Evolutionary conservation across 768 basidiomycete species (phyloP), one percentile per base, ranked within the genome.

Genomic region (Podaxis sp.): DNA sequence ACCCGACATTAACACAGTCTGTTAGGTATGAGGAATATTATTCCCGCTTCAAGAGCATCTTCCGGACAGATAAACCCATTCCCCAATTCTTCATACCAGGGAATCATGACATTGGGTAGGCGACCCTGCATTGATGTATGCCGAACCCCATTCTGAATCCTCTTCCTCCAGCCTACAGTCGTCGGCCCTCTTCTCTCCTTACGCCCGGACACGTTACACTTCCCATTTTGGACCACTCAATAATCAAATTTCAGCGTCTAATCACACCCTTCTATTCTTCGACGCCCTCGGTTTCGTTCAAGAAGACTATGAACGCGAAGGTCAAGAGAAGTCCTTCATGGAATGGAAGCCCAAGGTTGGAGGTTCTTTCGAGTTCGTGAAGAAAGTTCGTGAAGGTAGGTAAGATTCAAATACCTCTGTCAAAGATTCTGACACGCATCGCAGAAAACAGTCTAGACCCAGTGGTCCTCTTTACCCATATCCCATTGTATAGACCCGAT

Each of bases 71-170:
- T 5, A 66, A 77, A 9, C 65, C 72, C 17, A 76, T 84, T 2
- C 87, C 89, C 0, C 76, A 80, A 63, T 89, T 87, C 73, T 90
- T 86, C 70, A 80, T 96, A 29, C 89, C 94, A 2, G 96, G 96
- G 5, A 98, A 98, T 71, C 94, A 95, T 69, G 96, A 98, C 68
- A 80, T 90, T 37, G 92, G 91, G 86, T 91, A 71, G 62, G 80
- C 56, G 49, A 36, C 25, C 29, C 22, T 24, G 29, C 8, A 36
- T 15, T 51, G 9, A 25, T 38, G 15, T 9, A 50, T 15, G 9
- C 49, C 15, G 11, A 27, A 13, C 3, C 22, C 19, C 49, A 24
- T 2, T 29, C 40, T 51, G 27, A 57, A 75, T 75, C 25, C 15
- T 75, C 66, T 17, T 63, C 61, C 61, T 67, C 56, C 52, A 86